Base-by-base conservation (phyloP, 2,329 filamentous ascomycete species). In the Penicillium sp. region DNA sequence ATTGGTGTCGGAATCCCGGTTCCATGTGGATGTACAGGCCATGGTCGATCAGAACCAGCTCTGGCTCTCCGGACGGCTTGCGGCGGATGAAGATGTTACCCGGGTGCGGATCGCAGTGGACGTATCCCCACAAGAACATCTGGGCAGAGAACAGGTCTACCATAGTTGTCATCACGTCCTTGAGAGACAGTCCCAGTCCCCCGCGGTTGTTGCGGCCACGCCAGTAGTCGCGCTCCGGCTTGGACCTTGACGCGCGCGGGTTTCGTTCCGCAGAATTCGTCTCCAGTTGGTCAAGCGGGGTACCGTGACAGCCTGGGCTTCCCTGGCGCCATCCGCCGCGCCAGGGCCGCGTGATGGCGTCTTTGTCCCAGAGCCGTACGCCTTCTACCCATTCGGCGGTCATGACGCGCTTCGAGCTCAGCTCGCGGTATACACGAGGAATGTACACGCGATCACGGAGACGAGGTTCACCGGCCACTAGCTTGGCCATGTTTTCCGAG, bases 311-410 rank as follows among this genome's bases (percentile, higher is more conserved):
- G 19, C 93, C 92, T 4, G 91, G 89, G 27, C 89, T 93, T 4
- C 90, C 91, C 59, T 84, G 81, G 16, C 87, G 84, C 78, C 86
- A 84, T 7, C 90, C 89, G 23, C 92, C 92, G 38, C 87, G 77
- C 93, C 94, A 97, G 5, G 84, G 81, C 3, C 82, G 82, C 0
- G 86, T 89, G 70, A 97, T 87, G 52, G 88, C 82, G 56, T 90
- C 86, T 72, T 95, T 95, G 68, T 97, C 93, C 91, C 92, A 96
- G 2, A 99, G 80, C 1, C 92, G 84, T 2, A 96, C 86, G 7
- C 94, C 94, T 75, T 99, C 94, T 58, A 99, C 95, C 94, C 94
- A 99, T 73, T 99, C 94, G 0, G 93, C 92, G 0, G 92, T 95
- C 79, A 99, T 88, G 48, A 99, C 87, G 38, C 94, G 84, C 70